These are phyloP conservation scores for Brassica nigra DNA, from an alignment of 345 rosid species.

Conservation along the genomic window DNA sequence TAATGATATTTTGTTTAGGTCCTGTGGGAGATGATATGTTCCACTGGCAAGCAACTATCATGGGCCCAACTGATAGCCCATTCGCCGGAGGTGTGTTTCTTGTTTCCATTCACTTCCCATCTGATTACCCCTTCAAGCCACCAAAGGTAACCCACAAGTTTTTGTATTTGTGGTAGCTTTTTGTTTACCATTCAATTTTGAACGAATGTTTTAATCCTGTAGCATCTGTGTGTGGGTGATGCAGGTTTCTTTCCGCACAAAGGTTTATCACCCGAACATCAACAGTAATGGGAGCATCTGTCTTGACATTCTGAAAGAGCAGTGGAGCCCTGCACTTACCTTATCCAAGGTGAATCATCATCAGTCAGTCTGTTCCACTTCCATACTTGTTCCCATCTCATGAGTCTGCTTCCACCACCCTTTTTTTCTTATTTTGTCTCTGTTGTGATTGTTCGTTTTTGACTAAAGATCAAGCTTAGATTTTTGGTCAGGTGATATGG, in stretches of 20 bases:
- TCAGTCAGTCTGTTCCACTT: not conserved
- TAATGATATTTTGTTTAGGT: not conserved
- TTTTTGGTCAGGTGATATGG: not conserved
- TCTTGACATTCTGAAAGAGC: not conserved
- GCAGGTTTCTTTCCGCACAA: not conserved
- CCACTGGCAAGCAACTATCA: not conserved
- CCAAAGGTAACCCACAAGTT: not conserved
- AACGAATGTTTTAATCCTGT: too few species aligned
- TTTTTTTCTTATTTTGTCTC: not conserved
- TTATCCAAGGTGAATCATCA: not conserved
- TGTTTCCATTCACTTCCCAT: not conserved
- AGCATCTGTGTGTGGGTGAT: not conserved
- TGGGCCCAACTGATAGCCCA: not conserved
- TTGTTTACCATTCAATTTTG: too few species aligned
- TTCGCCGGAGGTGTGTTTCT: not conserved
- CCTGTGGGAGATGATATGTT: not conserved
- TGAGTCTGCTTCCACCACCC: not conserved
- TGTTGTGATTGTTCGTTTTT: not conserved
- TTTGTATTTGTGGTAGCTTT: not conserved
- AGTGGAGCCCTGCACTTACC: not conserved
- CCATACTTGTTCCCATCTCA: not conserved
- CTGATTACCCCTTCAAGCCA: not conserved
- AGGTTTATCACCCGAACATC: not conserved
- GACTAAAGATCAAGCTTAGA: not conserved
- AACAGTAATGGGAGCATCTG: not conserved